These are phyloP conservation scores for Termitomyces sp. DNA, from an alignment of 768 basidiomycete genomes.

Conservation along the genomic window DNA sequence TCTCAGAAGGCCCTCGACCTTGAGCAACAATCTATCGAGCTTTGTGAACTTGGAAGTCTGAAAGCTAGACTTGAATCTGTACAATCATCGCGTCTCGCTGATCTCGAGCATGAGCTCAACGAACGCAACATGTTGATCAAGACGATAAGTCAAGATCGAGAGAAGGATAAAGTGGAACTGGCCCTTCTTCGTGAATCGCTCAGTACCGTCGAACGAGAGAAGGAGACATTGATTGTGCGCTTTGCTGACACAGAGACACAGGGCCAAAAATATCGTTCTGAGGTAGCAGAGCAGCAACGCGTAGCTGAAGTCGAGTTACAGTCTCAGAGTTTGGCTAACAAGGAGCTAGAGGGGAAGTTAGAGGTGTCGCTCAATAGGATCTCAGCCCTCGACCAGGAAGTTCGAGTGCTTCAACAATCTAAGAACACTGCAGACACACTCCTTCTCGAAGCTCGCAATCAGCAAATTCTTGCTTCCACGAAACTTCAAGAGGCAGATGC, in stretches of 20 bases:
- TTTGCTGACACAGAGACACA: slow-evolving; percentile 8
- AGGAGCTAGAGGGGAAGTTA: neutral
- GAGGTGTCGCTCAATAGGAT: neutral
- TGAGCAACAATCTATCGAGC: slow-evolving; percentile 1
- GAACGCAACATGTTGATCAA: slow-evolving; percentile 11
- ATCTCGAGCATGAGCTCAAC: slow-evolving; percentile 10
- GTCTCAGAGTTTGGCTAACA: neutral
- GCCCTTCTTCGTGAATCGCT: slow-evolving; percentile 9
- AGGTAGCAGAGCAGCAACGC: neutral
- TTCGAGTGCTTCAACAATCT: neutral
- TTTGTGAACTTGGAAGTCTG: slow-evolving; percentile 9
- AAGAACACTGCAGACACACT: neutral
- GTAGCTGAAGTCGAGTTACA: neutral
- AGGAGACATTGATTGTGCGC: slow-evolving; percentile 3
- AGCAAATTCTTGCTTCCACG: neutral
- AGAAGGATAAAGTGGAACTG: slow-evolving; percentile 9
- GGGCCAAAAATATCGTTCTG: neutral
- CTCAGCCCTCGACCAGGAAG: neutral
- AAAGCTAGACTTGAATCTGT: slow-evolving; percentile 13
- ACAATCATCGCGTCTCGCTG: slow-evolving; percentile 6
- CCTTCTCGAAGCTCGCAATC: neutral
- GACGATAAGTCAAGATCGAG: slow-evolving; percentile 8
- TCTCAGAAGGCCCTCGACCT: slow-evolving; percentile 8
- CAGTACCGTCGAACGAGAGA: slow-evolving; percentile 4
- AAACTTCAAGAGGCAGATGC: slow-evolving; percentile 4